Conservation (phyloP, 805 yeast genomes). For the Candida insectorum region DNA sequence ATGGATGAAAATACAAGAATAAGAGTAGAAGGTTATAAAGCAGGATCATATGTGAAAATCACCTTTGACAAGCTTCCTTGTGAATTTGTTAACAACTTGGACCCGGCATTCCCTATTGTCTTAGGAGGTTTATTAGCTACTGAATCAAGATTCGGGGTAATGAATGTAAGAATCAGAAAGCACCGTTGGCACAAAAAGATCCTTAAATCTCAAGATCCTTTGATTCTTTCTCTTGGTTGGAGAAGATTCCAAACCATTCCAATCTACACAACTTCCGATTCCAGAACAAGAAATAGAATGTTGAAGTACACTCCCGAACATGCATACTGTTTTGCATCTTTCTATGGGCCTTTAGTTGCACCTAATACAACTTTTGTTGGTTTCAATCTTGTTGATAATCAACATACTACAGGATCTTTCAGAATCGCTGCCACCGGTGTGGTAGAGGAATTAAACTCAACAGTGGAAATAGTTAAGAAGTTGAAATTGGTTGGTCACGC, state of each 20-base stretch:
- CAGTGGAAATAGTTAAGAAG: conserved; percentile 91
- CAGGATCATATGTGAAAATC: conserved; percentile 90
- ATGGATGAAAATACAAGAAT: conserved; percentile 76
- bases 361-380: conserved; percentile 98
- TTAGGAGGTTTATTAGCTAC: conserved; percentile 89
- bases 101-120: conserved; percentile 80
- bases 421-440: conserved; percentile 97
- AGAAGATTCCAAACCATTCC: conserved; percentile 97
- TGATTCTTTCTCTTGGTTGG: conserved; percentile 94
- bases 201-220: conserved; percentile 91
- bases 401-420: conserved; percentile 83
- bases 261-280: conserved; percentile 91
- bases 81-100: conserved; percentile 84
- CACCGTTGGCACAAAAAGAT: conserved; percentile 99
- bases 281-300: conserved; percentile 97
- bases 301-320: conserved; percentile 98
- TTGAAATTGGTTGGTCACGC: conserved; percentile 95
- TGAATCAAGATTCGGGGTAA: conserved; percentile 88
- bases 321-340: conserved; percentile 91
- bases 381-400: conserved; percentile 80
- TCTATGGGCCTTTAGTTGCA: conserved; percentile 95
- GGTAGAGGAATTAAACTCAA: conserved; percentile 87
- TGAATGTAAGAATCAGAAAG: conserved; percentile 91
- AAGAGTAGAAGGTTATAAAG: conserved; percentile 84
- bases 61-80: conserved; percentile 82